Base-by-base conservation (phyloP, 805 yeast genomes). In the Debaryomyces tyrocola region DNA sequence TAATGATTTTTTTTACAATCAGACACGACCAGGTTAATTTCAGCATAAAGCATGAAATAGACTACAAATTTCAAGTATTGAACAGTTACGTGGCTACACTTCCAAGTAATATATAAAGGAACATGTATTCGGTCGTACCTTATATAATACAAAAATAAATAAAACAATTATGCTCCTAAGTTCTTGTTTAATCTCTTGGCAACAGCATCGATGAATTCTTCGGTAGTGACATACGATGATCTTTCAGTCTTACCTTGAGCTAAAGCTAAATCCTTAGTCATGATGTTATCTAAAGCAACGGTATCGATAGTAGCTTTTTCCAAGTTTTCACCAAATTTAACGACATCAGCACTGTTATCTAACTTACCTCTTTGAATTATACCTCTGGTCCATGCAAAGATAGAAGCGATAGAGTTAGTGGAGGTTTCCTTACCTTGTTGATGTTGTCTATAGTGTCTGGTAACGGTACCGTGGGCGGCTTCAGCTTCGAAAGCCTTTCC, bases 391-490 rank as follows among this genome's bases (percentile, higher is more conserved):
- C 98, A 92, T 27, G 98, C 98, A 63, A 86, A 92, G 57, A 92
- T 92, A 11, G 97, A 90, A 3, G 98, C 98, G 69, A 92, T 92
- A 14, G 97, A 91, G 74, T 92, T 92, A 48, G 98, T 92, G 6
- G 97, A 89, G 15, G 98, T 92, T 74, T 91, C 97, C 68, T 90
- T 88, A 55, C 98, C 98, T 71, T 87, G 88, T 74, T 92, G 97
- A 71, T 89, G 90, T 72, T 85, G 94, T 76, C 97, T 87, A 75
- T 79, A 92, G 69, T 92, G 98, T 75, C 98, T 87, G 40, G 97
- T 92, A 58, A 92, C 98, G 11, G 98, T 92, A 47, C 98, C 98
- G 67, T 92, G 98, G n/a, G 98, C 98, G 49, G 98, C 98, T 77
- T 92, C 98, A 45, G 90, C 76, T 76, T 92, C 97, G 67, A 89